phyloP scores from a whole-genome alignment of 345 rosid genomes.

The Turnera subulata region DNA sequence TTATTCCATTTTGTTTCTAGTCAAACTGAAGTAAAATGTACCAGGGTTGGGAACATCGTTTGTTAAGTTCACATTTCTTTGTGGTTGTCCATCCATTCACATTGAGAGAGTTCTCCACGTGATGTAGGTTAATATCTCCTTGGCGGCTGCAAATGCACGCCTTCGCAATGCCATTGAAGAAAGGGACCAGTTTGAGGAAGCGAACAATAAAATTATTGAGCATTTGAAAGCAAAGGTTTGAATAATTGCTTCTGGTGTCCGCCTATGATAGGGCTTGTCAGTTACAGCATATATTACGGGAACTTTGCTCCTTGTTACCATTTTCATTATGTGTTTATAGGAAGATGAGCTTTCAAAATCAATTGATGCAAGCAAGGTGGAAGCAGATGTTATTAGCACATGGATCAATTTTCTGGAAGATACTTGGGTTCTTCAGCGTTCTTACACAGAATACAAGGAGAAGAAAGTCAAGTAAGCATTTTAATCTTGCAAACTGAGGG shows the following conservation, averaged over 20 bases:
- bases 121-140: constrained; percentile 71
- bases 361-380: constrained; percentile 62
- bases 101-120: constrained; percentile 7
- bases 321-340: constrained; percentile 28
- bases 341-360: constrained; percentile 89
- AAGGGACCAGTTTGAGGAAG: constrained; percentile 92
- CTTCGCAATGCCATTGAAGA: constrained; percentile 76
- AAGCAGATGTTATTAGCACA: constrained; percentile 71
- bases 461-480: constrained; percentile 64
- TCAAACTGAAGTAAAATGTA: background rate
- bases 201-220: constrained; percentile 76
- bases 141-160: constrained; percentile 88
- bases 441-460: constrained; percentile 62
- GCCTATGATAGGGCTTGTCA: constrained; percentile 45
- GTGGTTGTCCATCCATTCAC: constrained; percentile 4
- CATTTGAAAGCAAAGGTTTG: constrained; percentile 80
- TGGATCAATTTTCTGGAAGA: constrained; percentile 96
- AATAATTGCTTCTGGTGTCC: background rate
- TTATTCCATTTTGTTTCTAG: background rate
- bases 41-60: background rate
- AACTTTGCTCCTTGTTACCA: too few relatives aligned
- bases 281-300: too few relatives aligned
- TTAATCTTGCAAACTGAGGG: constrained; percentile 11
- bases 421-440: constrained; percentile 74
- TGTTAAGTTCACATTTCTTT: background rate